Evolutionary conservation across 768 basidiomycete genomes (phyloP).

Genomic region (Tricholoma furcatifolium): DNA sequence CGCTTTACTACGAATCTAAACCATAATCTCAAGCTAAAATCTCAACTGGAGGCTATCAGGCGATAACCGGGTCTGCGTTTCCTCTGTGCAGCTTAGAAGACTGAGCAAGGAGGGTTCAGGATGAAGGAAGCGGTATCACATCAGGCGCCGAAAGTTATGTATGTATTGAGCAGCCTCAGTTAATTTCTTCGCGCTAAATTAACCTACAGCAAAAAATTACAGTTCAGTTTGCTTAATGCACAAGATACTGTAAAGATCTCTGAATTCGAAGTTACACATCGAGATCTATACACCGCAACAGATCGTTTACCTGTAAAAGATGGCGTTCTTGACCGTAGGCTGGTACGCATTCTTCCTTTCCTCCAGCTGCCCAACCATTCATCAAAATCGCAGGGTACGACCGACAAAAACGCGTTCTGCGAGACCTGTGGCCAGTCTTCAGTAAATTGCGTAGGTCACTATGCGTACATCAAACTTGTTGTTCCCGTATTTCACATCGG

Average conservation of each 20-base stretch:
- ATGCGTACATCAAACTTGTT: slow-evolving; percentile 96
- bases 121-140: slow-evolving; percentile 86
- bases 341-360: slow-evolving; percentile 49
- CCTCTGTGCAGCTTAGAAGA: neutral
- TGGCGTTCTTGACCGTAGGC: slow-evolving; percentile 89
- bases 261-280: slow-evolving; percentile 93
- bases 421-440: slow-evolving; percentile 92
- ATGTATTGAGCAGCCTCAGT: neutral
- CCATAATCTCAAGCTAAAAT: too few relatives aligned
- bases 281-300: slow-evolving; percentile 84
- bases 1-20: too few relatives aligned
- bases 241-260: slow-evolving; percentile 96
- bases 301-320: slow-evolving; percentile 85
- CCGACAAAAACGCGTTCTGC: slow-evolving; percentile 89
- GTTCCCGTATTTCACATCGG: slow-evolving; percentile 99
- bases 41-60: neutral
- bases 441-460: slow-evolving; percentile 96
- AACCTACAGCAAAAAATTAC: slow-evolving; percentile 79
- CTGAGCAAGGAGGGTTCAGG: slow-evolving; percentile 1
- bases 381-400: slow-evolving; percentile 68
- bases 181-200: neutral
- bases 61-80: slow-evolving; percentile 1
- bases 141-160: slow-evolving; percentile 40
- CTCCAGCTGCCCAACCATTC: neutral
- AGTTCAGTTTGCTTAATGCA: slow-evolving; percentile 91